Percentiles rank a stretch among this genome's conserved stretches.
Conservation (phyloP, 768 basidiomycete genomes). For the Tricholoma hemisulphureum region DNA sequence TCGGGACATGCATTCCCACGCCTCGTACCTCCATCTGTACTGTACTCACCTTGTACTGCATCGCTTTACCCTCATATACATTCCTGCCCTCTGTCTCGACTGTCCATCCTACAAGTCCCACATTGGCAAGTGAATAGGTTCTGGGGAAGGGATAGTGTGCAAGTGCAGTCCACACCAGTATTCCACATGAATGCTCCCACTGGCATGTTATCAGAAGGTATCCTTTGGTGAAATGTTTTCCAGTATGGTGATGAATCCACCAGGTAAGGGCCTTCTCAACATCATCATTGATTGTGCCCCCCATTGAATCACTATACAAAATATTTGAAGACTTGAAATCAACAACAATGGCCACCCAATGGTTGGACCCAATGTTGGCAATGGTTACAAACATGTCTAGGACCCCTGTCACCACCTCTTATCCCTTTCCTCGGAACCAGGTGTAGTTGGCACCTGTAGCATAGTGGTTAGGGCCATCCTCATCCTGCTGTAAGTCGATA, state of each 20-base stretch:
- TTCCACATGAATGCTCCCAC: background rate
- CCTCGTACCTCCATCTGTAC: too few relatives aligned
- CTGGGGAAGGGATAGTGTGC: background rate
- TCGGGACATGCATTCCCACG: too few relatives aligned
- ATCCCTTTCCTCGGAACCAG: background rate
- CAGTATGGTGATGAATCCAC: background rate
- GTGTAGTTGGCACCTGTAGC: background rate
- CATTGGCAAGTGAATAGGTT: background rate
- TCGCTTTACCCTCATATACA: too few relatives aligned
- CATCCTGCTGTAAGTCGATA: too few relatives aligned
- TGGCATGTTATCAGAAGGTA: background rate
- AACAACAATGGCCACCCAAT: background rate
- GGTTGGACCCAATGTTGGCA: background rate
- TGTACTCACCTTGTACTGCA: too few relatives aligned
- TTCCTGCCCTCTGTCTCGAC: too few relatives aligned
- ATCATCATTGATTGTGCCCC: background rate
- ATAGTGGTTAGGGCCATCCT: background rate
- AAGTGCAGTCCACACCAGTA: background rate
- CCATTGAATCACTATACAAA: background rate
- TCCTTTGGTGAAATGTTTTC: background rate
- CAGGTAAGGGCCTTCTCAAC: background rate
- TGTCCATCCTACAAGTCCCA: background rate
- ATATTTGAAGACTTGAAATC: background rate
- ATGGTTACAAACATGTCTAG: background rate
- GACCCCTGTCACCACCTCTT: background rate